These are phyloP conservation scores for Amborella trichopoda DNA, from an alignment of 164 flowering plant species.

Conservation along the genomic window DNA sequence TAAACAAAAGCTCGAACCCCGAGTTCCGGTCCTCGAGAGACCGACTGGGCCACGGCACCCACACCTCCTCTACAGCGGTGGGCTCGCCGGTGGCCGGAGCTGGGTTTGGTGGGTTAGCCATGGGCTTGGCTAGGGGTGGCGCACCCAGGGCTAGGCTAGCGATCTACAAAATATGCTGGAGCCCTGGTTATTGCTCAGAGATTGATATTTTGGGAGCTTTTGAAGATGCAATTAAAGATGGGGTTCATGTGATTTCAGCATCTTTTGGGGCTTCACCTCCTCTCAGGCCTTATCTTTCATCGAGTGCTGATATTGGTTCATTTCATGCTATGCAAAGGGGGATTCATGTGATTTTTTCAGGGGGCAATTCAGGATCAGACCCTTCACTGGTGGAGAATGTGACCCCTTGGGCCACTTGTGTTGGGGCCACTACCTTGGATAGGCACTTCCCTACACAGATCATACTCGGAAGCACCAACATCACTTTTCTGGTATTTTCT, in stretches of 20 bases:
- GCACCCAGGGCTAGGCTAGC: conserved; percentile 63
- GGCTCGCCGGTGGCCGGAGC: conserved; percentile 33
- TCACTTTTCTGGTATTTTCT: conserved; percentile 30
- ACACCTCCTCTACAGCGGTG: conserved; percentile 67
- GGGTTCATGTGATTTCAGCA: conserved; percentile 54
- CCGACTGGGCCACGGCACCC: conserved; percentile 61
- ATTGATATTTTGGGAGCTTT: conserved; percentile 58
- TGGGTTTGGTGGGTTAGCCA: conserved; percentile 31
- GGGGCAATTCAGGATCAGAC: conserved; percentile 52
- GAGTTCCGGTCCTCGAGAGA: conserved; percentile 57
- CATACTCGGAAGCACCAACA: conserved; percentile 14
- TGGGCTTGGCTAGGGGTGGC: conserved; percentile 57
- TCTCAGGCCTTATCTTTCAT: conserved; percentile 23
- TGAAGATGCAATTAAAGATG: conserved; percentile 56
- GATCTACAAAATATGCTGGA: conserved; percentile 67
- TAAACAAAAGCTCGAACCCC: conserved; percentile 10
- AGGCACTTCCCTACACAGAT: conserved; percentile 41
- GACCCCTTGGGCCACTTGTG: conserved; percentile 52
- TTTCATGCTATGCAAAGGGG: conserved; percentile 59
- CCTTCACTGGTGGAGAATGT: conserved; percentile 48
- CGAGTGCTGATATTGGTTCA: conserved; percentile 39
- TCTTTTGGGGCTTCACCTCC: conserved; percentile 41
- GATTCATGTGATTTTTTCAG: conserved; percentile 53
- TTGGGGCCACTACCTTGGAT: conserved; percentile 55
- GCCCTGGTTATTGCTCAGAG: conserved; percentile 24